Evolutionary conservation across 371 early-diverging fungal genomes (phyloP).

Genomic region (Syncephalastrum racemosum): DNA sequence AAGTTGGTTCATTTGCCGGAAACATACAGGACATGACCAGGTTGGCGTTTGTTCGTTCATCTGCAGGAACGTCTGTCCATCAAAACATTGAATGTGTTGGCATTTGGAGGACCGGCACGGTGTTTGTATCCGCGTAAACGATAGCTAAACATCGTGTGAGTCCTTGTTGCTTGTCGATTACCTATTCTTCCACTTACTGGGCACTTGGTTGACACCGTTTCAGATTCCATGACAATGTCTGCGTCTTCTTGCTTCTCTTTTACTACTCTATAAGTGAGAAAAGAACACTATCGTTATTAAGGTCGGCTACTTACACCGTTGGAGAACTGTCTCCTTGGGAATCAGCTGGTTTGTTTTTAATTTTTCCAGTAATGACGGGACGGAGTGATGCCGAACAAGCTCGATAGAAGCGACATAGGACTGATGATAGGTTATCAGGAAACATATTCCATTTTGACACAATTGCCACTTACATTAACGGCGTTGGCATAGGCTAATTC

Average conservation of each 20-base stretch:
- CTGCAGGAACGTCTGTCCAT: conserved; percentile 61
- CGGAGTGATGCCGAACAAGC: conserved; percentile 45
- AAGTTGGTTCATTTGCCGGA: conserved; percentile 39
- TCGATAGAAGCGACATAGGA: conserved; percentile 44
- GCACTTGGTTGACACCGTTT: conserved; percentile 56
- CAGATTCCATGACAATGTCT: conserved; percentile 54
- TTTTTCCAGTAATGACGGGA: conserved; percentile 39
- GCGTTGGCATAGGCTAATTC: conserved; percentile 63
- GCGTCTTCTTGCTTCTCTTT: conserved; percentile 42
- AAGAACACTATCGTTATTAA: background rate
- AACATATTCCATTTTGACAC: background rate
- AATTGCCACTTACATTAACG: conserved; percentile 30
- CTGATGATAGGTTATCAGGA: conserved; percentile 14
- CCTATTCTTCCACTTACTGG: conserved; percentile 41
- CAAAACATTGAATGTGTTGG: conserved; percentile 78
- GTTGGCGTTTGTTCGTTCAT: conserved; percentile 72
- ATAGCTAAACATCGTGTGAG: conserved; percentile 41
- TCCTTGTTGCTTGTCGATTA: background rate
- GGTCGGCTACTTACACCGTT: conserved; percentile 41
- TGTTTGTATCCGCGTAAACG: conserved; percentile 58
- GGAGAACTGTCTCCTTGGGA: conserved; percentile 46
- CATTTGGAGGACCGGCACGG: conserved; percentile 67
- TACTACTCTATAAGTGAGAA: conserved; percentile 13
- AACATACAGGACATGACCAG: conserved; percentile 79
- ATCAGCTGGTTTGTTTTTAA: conserved; percentile 39